A percentile compares a stretch with the other conserved stretches of the same genome.
Evolutionary conservation across 169 alveolate species (phyloP).

Genomic region (Plasmodium sp.): DNA sequence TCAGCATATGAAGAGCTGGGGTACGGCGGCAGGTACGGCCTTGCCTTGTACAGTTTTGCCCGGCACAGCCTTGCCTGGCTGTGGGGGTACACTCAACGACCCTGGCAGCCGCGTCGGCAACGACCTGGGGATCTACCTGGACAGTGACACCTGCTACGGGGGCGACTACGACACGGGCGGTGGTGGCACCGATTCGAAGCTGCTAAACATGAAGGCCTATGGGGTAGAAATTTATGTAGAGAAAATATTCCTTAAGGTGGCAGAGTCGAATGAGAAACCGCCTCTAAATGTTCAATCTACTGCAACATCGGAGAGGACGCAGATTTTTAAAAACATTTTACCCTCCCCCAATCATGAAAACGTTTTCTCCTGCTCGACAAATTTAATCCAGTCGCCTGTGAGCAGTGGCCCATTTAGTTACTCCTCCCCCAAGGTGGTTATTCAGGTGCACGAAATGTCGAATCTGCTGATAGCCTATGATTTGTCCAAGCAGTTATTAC

Average conservation of each 20-base stretch:
- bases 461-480: slow-evolving; percentile 49
- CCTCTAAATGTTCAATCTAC: slow-evolving; percentile 7
- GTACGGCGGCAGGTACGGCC: neutral
- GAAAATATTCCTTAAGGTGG: slow-evolving; percentile 34
- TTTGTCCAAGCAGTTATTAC: slow-evolving; percentile 56
- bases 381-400: neutral
- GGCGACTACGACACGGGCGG: neutral
- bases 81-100: neutral
- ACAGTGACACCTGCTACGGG: neutral
- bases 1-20: slow-evolving; percentile 12
- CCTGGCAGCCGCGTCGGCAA: neutral
- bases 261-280: slow-evolving; percentile 42
- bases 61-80: neutral
- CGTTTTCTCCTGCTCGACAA: slow-evolving; percentile 40
- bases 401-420: slow-evolving; percentile 18
- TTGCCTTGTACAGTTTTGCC: no score
- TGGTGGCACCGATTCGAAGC: neutral
- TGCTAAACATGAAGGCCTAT: slow-evolving; percentile 42
- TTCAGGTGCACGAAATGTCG: slow-evolving; percentile 47
- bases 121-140: neutral
- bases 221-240: slow-evolving; percentile 67
- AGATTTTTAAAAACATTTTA: slow-evolving; percentile 40
- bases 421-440: slow-evolving; percentile 42
- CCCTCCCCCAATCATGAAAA: slow-evolving; percentile 10
- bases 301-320: slow-evolving; percentile 22